Evolutionary conservation across 148 eudicot genomes (phyloP).

Genomic region (Rhododendron simsii): DNA sequence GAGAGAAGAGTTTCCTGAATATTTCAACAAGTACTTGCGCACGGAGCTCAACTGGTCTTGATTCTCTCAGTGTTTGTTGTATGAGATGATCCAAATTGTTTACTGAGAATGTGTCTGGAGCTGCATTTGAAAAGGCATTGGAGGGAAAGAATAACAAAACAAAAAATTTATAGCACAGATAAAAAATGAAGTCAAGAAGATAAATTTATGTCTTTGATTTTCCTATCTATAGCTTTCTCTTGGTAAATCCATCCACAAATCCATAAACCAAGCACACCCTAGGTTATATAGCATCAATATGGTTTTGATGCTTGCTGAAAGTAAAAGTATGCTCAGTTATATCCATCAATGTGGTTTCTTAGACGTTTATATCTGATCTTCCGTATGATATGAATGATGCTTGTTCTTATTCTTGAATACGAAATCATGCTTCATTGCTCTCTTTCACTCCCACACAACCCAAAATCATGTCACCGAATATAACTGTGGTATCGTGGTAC

Average conservation of each 20-base stretch:
- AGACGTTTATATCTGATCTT: not conserved
- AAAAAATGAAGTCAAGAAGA: not conserved
- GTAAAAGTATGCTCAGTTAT: not conserved
- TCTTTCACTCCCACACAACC: not conserved
- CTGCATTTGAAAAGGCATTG: not conserved
- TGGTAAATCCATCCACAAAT: not conserved
- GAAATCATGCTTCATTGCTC: not conserved
- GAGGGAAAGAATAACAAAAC: not conserved
- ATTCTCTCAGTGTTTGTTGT: not conserved
- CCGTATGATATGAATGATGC: not conserved
- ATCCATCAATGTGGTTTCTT: not conserved
- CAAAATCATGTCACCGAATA: not conserved
- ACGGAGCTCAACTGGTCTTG: too few species aligned
- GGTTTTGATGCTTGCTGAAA: not conserved
- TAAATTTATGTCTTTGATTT: not conserved
- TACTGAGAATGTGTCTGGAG: not conserved
- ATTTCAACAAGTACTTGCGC: too few species aligned
- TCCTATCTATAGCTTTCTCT: not conserved
- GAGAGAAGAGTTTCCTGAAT: too few species aligned
- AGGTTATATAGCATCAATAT: not conserved
- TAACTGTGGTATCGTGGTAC: not conserved
- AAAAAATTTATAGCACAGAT: not conserved
- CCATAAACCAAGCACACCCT: not conserved
- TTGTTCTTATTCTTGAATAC: not conserved
- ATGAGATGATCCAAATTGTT: not conserved